Evolutionary conservation across 2,329 filamentous ascomycete species (phyloP).

Genomic region (Leptographium flavum): DNA sequence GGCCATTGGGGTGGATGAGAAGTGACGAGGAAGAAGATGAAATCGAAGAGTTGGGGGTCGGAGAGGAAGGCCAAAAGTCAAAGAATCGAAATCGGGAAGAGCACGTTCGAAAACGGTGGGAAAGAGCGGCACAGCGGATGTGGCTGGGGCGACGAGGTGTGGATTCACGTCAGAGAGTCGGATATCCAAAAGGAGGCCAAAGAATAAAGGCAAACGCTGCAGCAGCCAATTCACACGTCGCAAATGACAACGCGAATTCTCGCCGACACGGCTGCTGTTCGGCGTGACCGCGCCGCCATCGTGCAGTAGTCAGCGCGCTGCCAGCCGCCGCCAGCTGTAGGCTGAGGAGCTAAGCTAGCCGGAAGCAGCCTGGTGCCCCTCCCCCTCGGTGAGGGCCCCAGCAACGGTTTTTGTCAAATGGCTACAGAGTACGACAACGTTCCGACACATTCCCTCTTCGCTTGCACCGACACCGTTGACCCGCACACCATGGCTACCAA

Average conservation of each 20-base stretch:
- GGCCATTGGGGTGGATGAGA: constrained; percentile 8
- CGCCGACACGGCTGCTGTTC: neutral
- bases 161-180: no score
- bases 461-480: constrained; percentile 5
- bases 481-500: constrained; percentile 38
- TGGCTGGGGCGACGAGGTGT: no score
- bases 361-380: neutral
- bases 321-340: constrained; percentile 1
- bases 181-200: no score
- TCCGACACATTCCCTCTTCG: neutral
- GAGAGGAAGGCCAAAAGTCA: no score
- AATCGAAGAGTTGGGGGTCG: neutral
- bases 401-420: neutral
- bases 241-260: neutral
- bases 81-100: no score
- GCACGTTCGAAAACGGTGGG: neutral
- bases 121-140: no score
- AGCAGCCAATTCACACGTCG: no score
- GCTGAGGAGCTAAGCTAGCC: neutral
- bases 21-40: neutral
- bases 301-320: no score
- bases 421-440: neutral
- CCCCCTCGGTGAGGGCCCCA: neutral
- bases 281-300: no score
- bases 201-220: no score